phyloP scores from a whole-genome alignment of 129 eudicot species.

The Arctium minus region DNA sequence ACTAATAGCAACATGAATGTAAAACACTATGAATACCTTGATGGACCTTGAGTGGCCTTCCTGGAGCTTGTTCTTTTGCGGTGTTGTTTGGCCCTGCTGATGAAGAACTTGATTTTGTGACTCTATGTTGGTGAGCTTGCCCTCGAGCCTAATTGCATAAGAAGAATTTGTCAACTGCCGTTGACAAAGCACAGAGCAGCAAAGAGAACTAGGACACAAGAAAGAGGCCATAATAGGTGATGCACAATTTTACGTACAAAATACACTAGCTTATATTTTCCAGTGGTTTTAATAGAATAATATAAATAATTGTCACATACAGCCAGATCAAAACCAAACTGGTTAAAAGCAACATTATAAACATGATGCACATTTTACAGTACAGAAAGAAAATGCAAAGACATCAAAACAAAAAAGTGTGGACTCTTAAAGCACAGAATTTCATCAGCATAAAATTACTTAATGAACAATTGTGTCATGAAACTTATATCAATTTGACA shows the following conservation, averaged over 20 bases:
- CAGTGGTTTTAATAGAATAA: neutral
- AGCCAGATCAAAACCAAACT: neutral
- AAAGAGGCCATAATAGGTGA: neutral
- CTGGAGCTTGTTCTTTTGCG: constrained; percentile 55
- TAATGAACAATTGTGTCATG: neutral
- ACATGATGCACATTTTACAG: neutral
- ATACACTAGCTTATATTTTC: neutral
- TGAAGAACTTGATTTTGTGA: constrained; percentile 81
- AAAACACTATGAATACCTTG: constrained; percentile 45
- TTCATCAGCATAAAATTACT: neutral
- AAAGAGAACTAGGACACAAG: neutral
- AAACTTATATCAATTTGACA: neutral
- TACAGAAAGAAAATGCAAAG: neutral
- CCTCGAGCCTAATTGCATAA: constrained; percentile 60
- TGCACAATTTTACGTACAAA: neutral
- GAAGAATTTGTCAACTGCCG: neutral
- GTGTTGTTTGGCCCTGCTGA: constrained; percentile 72
- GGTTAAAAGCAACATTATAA: neutral
- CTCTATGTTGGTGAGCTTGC: constrained; percentile 68
- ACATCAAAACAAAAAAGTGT: neutral
- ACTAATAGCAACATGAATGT: constrained; percentile 1
- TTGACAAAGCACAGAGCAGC: neutral
- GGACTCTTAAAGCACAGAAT: neutral
- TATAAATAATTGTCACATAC: neutral
- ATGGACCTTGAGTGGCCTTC: constrained; percentile 68